Conservation (phyloP, 2,329 filamentous ascomycete species). For the Endoconidiophora polonica region DNA sequence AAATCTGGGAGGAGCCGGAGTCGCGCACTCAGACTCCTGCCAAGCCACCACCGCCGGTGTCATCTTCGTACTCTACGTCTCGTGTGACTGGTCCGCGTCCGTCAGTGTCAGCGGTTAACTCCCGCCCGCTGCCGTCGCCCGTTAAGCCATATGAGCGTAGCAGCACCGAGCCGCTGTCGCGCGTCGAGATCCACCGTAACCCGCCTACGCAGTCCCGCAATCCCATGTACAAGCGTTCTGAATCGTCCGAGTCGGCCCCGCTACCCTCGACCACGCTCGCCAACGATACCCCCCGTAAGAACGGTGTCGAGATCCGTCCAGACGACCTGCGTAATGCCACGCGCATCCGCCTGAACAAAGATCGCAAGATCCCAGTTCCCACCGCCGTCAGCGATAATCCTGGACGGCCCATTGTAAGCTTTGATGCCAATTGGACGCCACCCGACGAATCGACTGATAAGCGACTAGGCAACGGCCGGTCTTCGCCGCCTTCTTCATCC, state of each 20-base stretch:
- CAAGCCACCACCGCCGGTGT: neutral
- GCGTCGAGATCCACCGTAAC: conserved; percentile 68
- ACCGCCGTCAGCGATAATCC: conserved; percentile 80
- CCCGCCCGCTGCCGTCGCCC: conserved; percentile 23
- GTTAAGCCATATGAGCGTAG: conserved; percentile 23
- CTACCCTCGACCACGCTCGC: neutral
- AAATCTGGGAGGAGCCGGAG: conserved; percentile 81
- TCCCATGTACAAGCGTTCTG: conserved; percentile 41
- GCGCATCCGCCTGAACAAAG: conserved; percentile 61
- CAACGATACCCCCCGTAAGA: conserved; percentile 28
- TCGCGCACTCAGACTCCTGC: conserved; percentile 17
- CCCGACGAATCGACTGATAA: conserved; percentile 54
- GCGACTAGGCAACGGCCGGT: conserved; percentile 23
- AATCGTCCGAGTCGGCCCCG: neutral
- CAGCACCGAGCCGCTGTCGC: conserved; percentile 27
- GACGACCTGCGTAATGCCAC: conserved; percentile 85
- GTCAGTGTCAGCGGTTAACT: conserved; percentile 2
- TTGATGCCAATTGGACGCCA: conserved; percentile 68
- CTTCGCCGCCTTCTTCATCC: conserved; percentile 12
- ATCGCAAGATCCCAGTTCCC: conserved; percentile 77
- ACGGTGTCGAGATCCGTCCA: conserved; percentile 67
- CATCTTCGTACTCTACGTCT: conserved; percentile 12
- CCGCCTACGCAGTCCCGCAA: conserved; percentile 70
- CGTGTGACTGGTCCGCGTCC: conserved; percentile 4
- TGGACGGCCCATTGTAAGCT: conserved; percentile 92